These are phyloP conservation scores for Tetragonia tetragonoides DNA, from an alignment of 148 eudicot genomes.

Conservation along the genomic window DNA sequence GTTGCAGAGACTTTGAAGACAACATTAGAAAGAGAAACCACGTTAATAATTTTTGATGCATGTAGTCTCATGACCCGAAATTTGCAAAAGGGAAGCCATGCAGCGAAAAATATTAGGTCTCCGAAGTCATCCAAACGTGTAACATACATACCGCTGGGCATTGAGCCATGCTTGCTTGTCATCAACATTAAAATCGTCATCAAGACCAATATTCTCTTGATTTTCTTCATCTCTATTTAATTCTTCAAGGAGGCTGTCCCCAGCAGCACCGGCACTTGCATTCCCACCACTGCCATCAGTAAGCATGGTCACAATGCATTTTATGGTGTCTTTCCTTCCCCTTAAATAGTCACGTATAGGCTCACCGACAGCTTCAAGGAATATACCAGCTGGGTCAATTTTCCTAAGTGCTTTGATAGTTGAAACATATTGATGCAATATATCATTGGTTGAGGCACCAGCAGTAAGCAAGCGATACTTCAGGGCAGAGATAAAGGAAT, in stretches of 20 bases:
- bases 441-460: constrained; percentile 98
- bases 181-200: constrained; percentile 72
- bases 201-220: constrained; percentile 64
- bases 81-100: no score
- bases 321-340: constrained; percentile 95
- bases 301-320: constrained; percentile 97
- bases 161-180: constrained; percentile 93
- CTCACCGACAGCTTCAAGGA: constrained; percentile 98
- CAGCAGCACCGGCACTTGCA: constrained; percentile 60
- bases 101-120: neutral
- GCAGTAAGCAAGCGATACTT: constrained; percentile 88
- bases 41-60: neutral
- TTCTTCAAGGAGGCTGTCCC: constrained; percentile 99
- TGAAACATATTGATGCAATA: constrained; percentile 94
- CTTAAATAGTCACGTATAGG: constrained; percentile 90
- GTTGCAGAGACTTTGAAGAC: neutral
- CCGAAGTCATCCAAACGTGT: constrained; percentile 4
- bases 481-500: constrained; percentile 83
- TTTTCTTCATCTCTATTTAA: constrained; percentile 92
- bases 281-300: constrained; percentile 94
- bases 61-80: constrained; percentile 1
- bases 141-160: constrained; percentile 65
- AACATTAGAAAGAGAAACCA: neutral
- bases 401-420: constrained; percentile 96
- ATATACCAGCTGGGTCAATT: constrained; percentile 90